Base-by-base conservation (phyloP, 768 basidiomycete genomes). In the Suillus lakei region DNA sequence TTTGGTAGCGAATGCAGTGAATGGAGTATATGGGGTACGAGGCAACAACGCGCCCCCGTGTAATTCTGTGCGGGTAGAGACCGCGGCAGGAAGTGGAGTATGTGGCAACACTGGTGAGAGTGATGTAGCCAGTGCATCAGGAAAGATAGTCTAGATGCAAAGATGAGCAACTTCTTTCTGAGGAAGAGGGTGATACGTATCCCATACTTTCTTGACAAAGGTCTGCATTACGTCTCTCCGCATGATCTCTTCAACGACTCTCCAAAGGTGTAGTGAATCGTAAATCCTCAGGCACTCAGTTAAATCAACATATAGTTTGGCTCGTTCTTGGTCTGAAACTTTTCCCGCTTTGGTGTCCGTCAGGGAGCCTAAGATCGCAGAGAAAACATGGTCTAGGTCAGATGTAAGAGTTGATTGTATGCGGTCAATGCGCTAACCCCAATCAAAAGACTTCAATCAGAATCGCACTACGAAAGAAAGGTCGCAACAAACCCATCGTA, bases 201-300 rank as follows among this genome's bases (percentile, higher is more conserved):
- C n/a, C 74, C 75, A 44, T 61, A 91, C 95, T 83, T 92, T 91
- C 71, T 86, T 88, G 10, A 95, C 83, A 70, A 96, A 96, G 16
- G 83, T 84, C 2, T 87, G 86, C 41, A 95, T 84, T 43, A 98
- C 80, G 51, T 91, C 87, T 60, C 80, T 81, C 63, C 90, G 83
- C 60, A 98, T 78, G 21, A 98, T 88, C 65, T 95, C 92, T 78
- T 97, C 96, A 2, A 96, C 97, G 67, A 93, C 89, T 70, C 87
- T 80, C 92, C 93, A 95, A 9, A 95, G 85, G 15, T 88, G 86
- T 59, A 99, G 80, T 8, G 84, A 76, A 69, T 95, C 92, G 71
- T 96, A 96, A 4, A 91, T 91, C 51, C 86, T 80, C 51, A 96
- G 77, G 72, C 93, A 93, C 70, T 96, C 93, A 1, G 85, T 87